Conservation (phyloP, 345 rosid species). For the Streptanthus diversifolius region DNA sequence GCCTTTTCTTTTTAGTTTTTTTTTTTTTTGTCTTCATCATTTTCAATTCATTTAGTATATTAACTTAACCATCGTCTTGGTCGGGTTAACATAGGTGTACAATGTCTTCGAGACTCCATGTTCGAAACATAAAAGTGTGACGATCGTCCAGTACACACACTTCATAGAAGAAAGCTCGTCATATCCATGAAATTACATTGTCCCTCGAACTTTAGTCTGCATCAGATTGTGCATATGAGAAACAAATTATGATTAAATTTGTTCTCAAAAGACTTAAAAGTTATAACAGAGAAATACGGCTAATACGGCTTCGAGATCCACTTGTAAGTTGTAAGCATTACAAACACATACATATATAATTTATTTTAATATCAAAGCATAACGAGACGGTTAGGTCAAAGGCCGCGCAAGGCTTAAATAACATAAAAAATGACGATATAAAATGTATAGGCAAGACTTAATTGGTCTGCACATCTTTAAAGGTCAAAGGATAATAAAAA, state of each 20-base stretch:
- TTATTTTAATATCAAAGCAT: background rate
- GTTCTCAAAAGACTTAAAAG: background rate
- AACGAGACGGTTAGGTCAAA: background rate
- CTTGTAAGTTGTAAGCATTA: background rate
- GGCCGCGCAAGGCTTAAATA: background rate
- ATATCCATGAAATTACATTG: background rate
- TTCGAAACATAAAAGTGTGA: background rate
- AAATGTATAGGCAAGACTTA: background rate
- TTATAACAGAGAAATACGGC: background rate
- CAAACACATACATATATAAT: background rate
- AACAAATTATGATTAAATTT: background rate
- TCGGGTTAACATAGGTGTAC: background rate
- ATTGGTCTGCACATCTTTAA: background rate
- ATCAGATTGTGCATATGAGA: background rate
- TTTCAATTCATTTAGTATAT: background rate
- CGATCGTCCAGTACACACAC: background rate
- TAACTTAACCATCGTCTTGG: too few relatives aligned
- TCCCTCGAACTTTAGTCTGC: background rate
- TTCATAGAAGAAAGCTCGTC: background rate
- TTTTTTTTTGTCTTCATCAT: background rate
- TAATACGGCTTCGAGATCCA: background rate
- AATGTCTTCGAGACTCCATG: background rate
- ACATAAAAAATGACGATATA: background rate
- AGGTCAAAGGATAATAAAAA: background rate
- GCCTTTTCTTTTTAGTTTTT: too few relatives aligned